Evolutionary conservation across 345 rosid species (phyloP).

Genomic region (Citrus mangshanensis): DNA sequence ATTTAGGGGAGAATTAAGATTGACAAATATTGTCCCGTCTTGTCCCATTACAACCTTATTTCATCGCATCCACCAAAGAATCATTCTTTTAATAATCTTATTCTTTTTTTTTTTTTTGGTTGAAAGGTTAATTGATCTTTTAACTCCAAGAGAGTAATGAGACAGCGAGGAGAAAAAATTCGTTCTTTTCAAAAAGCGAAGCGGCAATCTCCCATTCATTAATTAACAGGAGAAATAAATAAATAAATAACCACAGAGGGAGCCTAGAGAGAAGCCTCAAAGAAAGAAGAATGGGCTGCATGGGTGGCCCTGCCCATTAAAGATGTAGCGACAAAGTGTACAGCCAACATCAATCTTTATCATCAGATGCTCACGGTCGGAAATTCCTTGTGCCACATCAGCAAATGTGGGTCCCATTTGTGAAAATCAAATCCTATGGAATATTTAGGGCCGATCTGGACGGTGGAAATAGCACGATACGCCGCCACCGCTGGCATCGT

Average conservation of each 20-base stretch:
- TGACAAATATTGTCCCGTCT: too few species aligned
- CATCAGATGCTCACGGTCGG: slow-evolving; percentile 40
- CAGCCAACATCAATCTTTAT: slow-evolving; percentile 31
- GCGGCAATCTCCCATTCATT: neutral
- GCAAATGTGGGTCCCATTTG: neutral
- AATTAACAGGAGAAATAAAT: neutral
- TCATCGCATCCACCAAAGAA: too few species aligned
- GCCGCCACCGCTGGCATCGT: neutral
- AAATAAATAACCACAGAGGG: neutral
- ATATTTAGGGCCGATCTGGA: slow-evolving; percentile 6
- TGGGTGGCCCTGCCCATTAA: slow-evolving; percentile 32
- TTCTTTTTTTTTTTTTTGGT: too few species aligned
- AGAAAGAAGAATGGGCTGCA: slow-evolving; percentile 27
- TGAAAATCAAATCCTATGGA: neutral
- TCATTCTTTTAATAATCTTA: too few species aligned
- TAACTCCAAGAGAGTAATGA: too few species aligned
- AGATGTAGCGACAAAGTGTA: slow-evolving; percentile 19
- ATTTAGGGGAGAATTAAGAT: too few species aligned
- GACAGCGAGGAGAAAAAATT: too few species aligned
- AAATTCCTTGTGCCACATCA: slow-evolving; percentile 14
- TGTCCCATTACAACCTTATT: too few species aligned
- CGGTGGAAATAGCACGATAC: slow-evolving; percentile 6
- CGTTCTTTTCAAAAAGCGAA: too few species aligned
- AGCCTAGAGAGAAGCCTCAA: slow-evolving; percentile 9
- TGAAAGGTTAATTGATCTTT: too few species aligned